Percentiles rank a stretch among this genome's conserved stretches.
phyloP scores from a whole-genome alignment of 108 stramenopile genomes.

The Chaetoceros muelleri region DNA sequence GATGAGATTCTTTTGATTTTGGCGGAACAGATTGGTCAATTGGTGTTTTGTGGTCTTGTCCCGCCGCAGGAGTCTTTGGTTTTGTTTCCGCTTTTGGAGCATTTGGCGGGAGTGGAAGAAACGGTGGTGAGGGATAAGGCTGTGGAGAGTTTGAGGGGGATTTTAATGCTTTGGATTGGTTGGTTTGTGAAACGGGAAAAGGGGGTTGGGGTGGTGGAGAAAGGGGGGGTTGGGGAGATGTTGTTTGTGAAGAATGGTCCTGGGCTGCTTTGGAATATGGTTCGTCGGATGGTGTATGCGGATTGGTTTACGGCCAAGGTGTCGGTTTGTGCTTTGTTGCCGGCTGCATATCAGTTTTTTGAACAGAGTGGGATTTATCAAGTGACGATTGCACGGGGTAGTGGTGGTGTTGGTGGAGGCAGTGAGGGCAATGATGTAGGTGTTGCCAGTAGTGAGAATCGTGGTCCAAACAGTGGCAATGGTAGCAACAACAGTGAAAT shows the following conservation, averaged over 20 bases:
- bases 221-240: conserved; percentile 1
- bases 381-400: conserved; percentile 6
- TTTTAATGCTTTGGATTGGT: background rate
- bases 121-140: conserved; percentile 88
- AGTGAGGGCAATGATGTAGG: background rate
- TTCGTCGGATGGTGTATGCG: conserved; percentile 66
- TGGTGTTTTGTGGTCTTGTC: conserved; percentile 59
- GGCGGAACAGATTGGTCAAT: conserved; percentile 51
- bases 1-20: conserved; percentile 72
- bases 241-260: background rate
- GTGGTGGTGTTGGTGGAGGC: background rate
- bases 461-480: background rate
- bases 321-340: conserved; percentile 73
- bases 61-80: conserved; percentile 29
- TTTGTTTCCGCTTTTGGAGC: conserved; percentile 85
- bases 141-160: conserved; percentile 47
- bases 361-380: background rate
- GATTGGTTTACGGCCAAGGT: conserved; percentile 99
- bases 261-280: conserved; percentile 42
- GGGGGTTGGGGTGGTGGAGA: background rate
- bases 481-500: background rate
- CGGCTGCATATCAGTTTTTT: conserved; percentile 23
- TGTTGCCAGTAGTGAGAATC: too few relatives aligned
- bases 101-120: conserved; percentile 89
- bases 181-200: background rate